Percentiles rank a stretch among this genome's conserved stretches.
Conservation (phyloP, 148 eudicot genomes). For the Silene conica region DNA sequence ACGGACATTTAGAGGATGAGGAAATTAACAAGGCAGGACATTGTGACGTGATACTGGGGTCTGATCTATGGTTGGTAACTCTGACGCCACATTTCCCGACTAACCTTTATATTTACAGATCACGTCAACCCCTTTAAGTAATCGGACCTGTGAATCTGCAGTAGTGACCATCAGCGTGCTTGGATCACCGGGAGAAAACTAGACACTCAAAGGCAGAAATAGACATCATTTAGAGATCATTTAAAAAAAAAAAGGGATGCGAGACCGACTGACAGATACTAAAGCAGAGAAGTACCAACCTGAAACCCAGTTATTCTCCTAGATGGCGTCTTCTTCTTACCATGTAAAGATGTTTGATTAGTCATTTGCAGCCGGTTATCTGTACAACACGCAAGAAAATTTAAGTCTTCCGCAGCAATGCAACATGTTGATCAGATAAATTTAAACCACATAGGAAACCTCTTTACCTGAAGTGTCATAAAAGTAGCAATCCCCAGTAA, state of each 20-base stretch:
- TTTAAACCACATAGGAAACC: background rate
- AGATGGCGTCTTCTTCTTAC: conserved; percentile 67
- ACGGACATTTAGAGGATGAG: background rate
- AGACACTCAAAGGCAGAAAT: conserved; percentile 15
- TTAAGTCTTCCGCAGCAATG: background rate
- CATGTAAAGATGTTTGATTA: conserved; percentile 40
- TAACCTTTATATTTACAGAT: conserved; percentile 61
- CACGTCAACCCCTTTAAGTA: conserved; percentile 59
- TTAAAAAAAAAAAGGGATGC: background rate
- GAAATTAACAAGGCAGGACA: background rate
- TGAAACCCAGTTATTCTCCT: conserved; percentile 82
- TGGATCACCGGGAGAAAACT: conserved; percentile 77
- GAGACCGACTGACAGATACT: background rate
- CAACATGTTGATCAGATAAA: background rate
- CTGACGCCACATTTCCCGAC: no score
- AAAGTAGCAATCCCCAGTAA: conserved; percentile 39
- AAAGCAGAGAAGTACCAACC: conserved; percentile 38
- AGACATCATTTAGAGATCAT: no score
- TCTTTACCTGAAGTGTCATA: conserved; percentile 48
- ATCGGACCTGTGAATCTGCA: conserved; percentile 76
- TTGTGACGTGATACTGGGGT: background rate
- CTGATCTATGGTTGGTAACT: no score
- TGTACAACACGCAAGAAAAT: conserved; percentile 20
- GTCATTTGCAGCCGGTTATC: conserved; percentile 60
- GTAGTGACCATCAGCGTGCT: conserved; percentile 79